phyloP scores from a whole-genome alignment of 148 eudicot genomes.

The Simmondsia chinensis region DNA sequence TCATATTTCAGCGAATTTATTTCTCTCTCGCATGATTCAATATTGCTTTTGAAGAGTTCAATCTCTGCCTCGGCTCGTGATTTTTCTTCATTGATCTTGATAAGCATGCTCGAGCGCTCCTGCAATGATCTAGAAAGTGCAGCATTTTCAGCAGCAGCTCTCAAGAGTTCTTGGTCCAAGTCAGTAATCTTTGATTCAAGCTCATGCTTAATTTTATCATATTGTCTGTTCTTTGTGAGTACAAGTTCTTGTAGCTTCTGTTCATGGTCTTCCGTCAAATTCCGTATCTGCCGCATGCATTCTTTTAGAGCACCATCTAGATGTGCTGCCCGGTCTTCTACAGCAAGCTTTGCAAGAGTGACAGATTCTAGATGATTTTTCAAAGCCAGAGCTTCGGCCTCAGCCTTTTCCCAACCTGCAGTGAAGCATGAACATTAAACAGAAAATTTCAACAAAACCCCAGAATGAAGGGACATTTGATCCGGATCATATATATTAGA shows the following conservation, averaged over 20 bases:
- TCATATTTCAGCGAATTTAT: conserved; percentile 34
- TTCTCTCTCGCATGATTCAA: conserved; percentile 48
- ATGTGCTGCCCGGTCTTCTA: conserved; percentile 63
- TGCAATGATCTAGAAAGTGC: too few relatives aligned
- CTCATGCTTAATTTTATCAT: too few relatives aligned
- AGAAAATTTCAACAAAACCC: too few relatives aligned
- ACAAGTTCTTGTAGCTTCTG: conserved; percentile 42
- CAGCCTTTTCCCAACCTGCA: conserved; percentile 99
- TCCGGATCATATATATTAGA: too few relatives aligned
- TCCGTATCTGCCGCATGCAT: conserved; percentile 86
- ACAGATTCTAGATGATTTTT: conserved; percentile 61
- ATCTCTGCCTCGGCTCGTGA: too few relatives aligned
- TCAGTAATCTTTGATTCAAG: conserved; percentile 33
- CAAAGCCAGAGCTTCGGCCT: conserved; percentile 44
- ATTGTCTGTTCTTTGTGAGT: conserved; percentile 35
- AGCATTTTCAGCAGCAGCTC: conserved; percentile 35
- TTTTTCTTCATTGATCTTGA: conserved; percentile 24
- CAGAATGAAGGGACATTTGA: too few relatives aligned
- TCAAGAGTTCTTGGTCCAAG: conserved; percentile 40
- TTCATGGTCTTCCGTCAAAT: conserved; percentile 63
- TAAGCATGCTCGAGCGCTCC: conserved; percentile 15
- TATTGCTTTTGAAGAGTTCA: too few relatives aligned
- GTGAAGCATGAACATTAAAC: too few relatives aligned
- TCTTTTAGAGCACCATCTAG: conserved; percentile 90
- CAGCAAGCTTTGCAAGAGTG: conserved; percentile 38